Base-by-base conservation (phyloP, 2,329 filamentous ascomycete species). In the Massarina eburnea region DNA sequence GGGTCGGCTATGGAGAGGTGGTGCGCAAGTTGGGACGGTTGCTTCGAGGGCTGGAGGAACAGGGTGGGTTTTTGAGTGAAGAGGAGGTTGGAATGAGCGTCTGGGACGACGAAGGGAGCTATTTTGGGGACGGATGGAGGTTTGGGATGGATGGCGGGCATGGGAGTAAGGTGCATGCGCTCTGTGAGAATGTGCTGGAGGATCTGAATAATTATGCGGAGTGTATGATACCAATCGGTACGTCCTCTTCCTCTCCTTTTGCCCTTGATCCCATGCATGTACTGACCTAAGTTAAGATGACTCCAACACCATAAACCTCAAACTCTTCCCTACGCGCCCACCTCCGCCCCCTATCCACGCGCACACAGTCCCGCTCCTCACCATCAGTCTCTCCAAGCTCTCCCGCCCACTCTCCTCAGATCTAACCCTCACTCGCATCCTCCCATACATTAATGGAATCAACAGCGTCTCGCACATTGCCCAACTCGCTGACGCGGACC, bases 151-250 rank as follows among this genome's bases (percentile, higher is more conserved):
- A 26, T 12, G 73, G 48, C 7, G 77, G n/a, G n/a, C n/a, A n/a
- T n/a, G n/a, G 57, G 64, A 79, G 45, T 73, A 78, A 78, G 66
- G 79, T 79, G 40, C 86, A 75, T 73, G 89, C 70, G 76, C 81
- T 86, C 3, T 95, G 96, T 62, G 88, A 92, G 74, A 89, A 88
- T 56, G 73, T 99, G 55, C 79, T 97, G 57, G 91, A 96, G 72
- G 91, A 99, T 67, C 67, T 99, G 57, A 96, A 97, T 66, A 95
- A 95, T 61, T 99, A 96, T 64, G 91, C 89, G 64, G 94, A 99
- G 74, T 96, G 91, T 78, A 96, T 96, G 91, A 96, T 96, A 62
- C 91, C 91, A 0, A 92, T 96, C 53, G 89, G 89, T 91, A 74
- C 53, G 81, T 76, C 44, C 45, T 8, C n/a, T 21, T 21, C 14